Base-by-base conservation (phyloP, 441 rosid genomes). In the Mallotus repandus region DNA sequence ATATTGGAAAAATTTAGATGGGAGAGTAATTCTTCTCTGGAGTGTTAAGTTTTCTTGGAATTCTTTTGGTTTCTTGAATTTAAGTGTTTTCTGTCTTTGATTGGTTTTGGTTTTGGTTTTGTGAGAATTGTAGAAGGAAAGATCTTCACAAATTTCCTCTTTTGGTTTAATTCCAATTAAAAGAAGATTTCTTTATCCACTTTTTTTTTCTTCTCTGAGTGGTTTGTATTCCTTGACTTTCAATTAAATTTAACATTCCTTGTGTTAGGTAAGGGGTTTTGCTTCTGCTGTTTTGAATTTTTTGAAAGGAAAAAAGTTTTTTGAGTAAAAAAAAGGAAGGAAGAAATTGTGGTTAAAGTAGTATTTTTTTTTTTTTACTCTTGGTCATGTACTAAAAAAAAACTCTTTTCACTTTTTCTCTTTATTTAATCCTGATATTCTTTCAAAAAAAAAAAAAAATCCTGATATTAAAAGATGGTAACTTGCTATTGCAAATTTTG, bases 251-350 rank as follows among this genome's bases (percentile, higher is more conserved):
- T 46, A 61, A 22, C 48, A 57, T 71, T 35, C 29, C 2, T 46
- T 29, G 60, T 73, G 80, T 55, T 78, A 58, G 72, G 78, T 78
- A 59, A 45, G 66, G 41, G 49, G 64, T 15, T 38, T 25, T 63
- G 3, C 32, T 43, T 1, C 25, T 58, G 5, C 55, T 70, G 18
- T 32, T 54, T 16, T 45, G 32, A 29, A 29, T 41, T 60, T 41
- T 13, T 38, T 38, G 7, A 38, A 38, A 38, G 7, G 41, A 38
- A 38, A 38, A 29, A 38, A 38, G 41, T 38, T 38, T 38, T 38
- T 38, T 38, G 41, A 38, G 41, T 38, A 38, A 38, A 38, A 38
- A 11, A 6, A 66, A 25, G 4, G 22, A 18, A 67, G 32, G 7
- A 52, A 68, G 11, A n/a, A 45, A 18, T 22, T 4, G 60, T 38